phyloP scores from a whole-genome alignment of 306 rosid genomes.

The Begonia fuchsioides region DNA sequence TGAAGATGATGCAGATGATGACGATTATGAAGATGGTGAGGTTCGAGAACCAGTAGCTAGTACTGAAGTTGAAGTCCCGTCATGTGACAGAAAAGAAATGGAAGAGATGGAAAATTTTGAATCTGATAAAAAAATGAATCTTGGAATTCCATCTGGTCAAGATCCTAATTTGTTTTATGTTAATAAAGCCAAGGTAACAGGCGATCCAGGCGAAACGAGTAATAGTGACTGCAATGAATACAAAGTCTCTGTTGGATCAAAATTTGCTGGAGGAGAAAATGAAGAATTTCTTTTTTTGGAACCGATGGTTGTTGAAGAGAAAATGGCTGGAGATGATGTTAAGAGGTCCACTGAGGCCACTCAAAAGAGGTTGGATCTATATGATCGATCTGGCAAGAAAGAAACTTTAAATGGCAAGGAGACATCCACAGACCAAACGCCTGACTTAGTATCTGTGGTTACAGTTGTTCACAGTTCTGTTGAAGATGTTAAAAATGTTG shows the following conservation, averaged over 20 bases:
- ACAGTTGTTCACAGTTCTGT: slow-evolving; percentile 21
- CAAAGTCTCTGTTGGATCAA: slow-evolving; percentile 10
- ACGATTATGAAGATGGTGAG: slow-evolving; percentile 86
- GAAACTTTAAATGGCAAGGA: slow-evolving; percentile 15
- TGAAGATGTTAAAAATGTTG: slow-evolving; percentile 26
- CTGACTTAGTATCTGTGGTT: slow-evolving; percentile 19
- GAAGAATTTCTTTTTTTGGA: slow-evolving; percentile 18
- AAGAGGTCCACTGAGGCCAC: slow-evolving; percentile 13
- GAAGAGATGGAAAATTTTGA: slow-evolving; percentile 18
- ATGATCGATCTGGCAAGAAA: slow-evolving; percentile 17
- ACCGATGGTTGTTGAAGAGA: slow-evolving; percentile 21
- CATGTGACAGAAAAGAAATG: slow-evolving; percentile 43
- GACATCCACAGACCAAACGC: slow-evolving; percentile 12
- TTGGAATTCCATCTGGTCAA: slow-evolving; percentile 17
- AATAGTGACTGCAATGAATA: slow-evolving; percentile 13
- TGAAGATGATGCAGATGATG: slow-evolving; percentile 28
- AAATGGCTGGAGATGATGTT: slow-evolving; percentile 13
- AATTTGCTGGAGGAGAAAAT: slow-evolving; percentile 4
- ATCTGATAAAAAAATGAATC: slow-evolving; percentile 22
- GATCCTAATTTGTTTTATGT: slow-evolving; percentile 16
- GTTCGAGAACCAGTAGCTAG: slow-evolving; percentile 41
- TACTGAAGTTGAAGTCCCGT: slow-evolving; percentile 21
- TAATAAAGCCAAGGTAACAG: slow-evolving; percentile 18
- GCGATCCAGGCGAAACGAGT: slow-evolving; percentile 18
- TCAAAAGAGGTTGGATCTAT: slow-evolving; percentile 7